phyloP scores from a whole-genome alignment of 2,329 filamentous ascomycete species.

The Aspergillus chevalieri region DNA sequence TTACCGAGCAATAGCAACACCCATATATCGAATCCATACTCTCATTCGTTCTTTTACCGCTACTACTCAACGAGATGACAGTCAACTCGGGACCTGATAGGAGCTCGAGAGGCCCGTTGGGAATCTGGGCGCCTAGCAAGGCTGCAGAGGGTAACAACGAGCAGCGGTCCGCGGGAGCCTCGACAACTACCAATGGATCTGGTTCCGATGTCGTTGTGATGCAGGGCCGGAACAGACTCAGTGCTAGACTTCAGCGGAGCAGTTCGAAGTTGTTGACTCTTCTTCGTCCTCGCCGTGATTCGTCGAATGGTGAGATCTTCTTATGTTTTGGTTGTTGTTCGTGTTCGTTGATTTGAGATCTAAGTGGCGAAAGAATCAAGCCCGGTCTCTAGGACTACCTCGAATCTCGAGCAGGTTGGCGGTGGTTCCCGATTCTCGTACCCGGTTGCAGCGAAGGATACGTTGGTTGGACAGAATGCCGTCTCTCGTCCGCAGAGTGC shows the following conservation, averaged over 20 bases:
- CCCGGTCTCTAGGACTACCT: not conserved
- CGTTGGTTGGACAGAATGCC: not conserved
- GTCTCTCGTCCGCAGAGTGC: not conserved
- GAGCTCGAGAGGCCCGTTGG: constrained; percentile 20
- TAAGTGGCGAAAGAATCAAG: constrained; percentile 5
- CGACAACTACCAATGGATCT: constrained; percentile 20
- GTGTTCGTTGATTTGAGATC: not conserved
- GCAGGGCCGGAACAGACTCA: constrained; percentile 18
- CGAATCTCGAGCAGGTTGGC: not conserved
- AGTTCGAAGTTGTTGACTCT: constrained; percentile 33
- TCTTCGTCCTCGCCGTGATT: constrained; percentile 23
- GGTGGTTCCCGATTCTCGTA: not conserved
- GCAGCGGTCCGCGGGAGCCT: constrained; percentile 12
- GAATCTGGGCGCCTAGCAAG: constrained; percentile 17
- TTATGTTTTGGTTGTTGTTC: not conserved
- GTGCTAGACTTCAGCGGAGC: constrained; percentile 26
- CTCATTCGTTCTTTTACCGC: not conserved
- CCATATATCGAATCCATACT: not conserved
- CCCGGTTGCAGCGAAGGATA: not conserved
- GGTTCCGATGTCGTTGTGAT: constrained; percentile 13
- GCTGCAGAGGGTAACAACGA: constrained; percentile 8
- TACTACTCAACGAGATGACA: constrained; percentile 13
- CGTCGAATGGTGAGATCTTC: constrained; percentile 18
- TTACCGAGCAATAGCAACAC: not conserved
- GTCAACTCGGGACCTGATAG: constrained; percentile 13